A percentile compares a stretch with the other conserved stretches of the same genome.
These are phyloP conservation scores for Myxozyma vanderwaltii DNA, from an alignment of 805 yeast species.

Conservation along the genomic window DNA sequence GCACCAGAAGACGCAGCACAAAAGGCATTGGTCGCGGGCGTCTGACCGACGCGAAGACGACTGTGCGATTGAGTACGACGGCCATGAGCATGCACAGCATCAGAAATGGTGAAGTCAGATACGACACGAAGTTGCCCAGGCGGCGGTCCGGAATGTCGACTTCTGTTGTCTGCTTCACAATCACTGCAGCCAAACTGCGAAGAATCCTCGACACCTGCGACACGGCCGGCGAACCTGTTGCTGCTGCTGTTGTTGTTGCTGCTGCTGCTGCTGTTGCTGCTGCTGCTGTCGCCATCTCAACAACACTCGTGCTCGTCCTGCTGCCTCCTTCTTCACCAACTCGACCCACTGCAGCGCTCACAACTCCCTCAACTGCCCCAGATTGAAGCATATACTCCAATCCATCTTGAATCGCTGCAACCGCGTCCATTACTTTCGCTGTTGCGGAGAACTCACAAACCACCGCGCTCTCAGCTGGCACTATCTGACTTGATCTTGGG, in stretches of 20 bases:
- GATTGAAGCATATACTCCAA: background rate
- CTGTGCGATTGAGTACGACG: constrained; percentile 57
- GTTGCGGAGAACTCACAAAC: background rate
- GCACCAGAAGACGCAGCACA: constrained; percentile 43
- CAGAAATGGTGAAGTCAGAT: constrained; percentile 41
- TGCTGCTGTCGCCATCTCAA: background rate
- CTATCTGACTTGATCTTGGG: no score
- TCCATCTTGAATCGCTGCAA: constrained; percentile 3
- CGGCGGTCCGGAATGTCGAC: constrained; percentile 32
- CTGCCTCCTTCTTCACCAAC: background rate
- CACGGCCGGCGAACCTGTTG: constrained; percentile 11
- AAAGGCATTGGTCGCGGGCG: constrained; percentile 45
- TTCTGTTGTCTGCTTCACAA: constrained; percentile 23
- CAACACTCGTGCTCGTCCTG: background rate
- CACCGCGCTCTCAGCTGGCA: background rate
- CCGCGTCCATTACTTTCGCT: constrained; percentile 2
- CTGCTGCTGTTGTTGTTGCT: no score
- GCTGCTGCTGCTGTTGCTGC: background rate
- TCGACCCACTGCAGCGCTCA: background rate
- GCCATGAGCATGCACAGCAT: constrained; percentile 58
- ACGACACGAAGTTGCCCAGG: constrained; percentile 31
- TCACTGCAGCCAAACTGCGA: constrained; percentile 19
- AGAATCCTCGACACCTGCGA: constrained; percentile 19
- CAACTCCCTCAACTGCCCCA: no score
- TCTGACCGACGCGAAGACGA: constrained; percentile 58